phyloP scores from a whole-genome alignment of 2,329 filamentous ascomycete genomes.

The Emydomyces testavorans region DNA sequence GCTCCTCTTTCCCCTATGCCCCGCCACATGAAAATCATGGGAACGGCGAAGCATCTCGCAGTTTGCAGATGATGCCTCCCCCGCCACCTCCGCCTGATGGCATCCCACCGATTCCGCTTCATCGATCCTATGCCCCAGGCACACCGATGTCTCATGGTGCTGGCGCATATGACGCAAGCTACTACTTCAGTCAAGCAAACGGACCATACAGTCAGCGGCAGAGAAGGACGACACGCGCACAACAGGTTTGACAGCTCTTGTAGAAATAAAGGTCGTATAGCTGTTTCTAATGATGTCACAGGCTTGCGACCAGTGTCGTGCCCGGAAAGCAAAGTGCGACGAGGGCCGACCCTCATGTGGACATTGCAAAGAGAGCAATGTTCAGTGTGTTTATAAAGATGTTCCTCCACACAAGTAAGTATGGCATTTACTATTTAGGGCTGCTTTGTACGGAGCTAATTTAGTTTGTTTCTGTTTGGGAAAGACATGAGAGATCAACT shows the following conservation, averaged over 20 bases:
- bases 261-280: conserved; percentile 12
- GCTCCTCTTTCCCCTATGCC: conserved; percentile 12
- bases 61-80: conserved; percentile 25
- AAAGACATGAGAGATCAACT: conserved; percentile 33
- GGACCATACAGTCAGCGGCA: conserved; percentile 23
- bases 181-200: conserved; percentile 24
- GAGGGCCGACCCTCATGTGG: conserved; percentile 74
- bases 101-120: conserved; percentile 12
- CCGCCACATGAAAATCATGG: conserved; percentile 18
- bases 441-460: neutral
- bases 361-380: conserved; percentile 73
- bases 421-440: neutral
- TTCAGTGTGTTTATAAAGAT: conserved; percentile 79
- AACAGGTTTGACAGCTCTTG: conserved; percentile 26
- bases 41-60: conserved; percentile 24
- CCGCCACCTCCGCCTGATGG: conserved; percentile 15
- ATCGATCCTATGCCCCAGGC: conserved; percentile 15
- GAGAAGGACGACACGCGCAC: conserved; percentile 31
- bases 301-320: conserved; percentile 84
- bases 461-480: neutral
- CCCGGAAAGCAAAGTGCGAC: conserved; percentile 83
- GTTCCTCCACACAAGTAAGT: conserved; percentile 80
- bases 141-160: conserved; percentile 22
- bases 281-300: conserved; percentile 29
- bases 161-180: conserved; percentile 25